These are phyloP conservation scores for Termitomyces sp. DNA, from an alignment of 1,284 basidiomycete genomes.

Conservation along the genomic window DNA sequence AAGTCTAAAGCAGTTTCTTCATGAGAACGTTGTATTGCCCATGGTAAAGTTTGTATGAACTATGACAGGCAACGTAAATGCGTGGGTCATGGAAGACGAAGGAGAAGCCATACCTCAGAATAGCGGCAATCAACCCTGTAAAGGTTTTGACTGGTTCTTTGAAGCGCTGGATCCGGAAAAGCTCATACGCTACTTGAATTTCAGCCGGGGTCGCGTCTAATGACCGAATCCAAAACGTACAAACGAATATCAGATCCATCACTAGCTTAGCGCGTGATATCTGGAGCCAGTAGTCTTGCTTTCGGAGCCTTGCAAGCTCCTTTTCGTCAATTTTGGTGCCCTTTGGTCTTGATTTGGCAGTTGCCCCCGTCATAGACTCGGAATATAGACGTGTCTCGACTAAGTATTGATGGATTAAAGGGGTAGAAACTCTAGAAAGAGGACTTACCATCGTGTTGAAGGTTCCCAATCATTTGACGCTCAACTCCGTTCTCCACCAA, in stretches of 20 bases:
- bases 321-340: conserved; percentile 60
- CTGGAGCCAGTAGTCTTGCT: conserved; percentile 72
- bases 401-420: conserved; percentile 25
- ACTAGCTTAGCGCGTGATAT: conserved; percentile 62
- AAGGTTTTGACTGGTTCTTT: conserved; percentile 60
- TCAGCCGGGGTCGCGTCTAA: conserved; percentile 9
- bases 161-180: conserved; percentile 51
- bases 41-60: conserved; percentile 67
- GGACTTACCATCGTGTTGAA: conserved; percentile 50
- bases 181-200: conserved; percentile 32
- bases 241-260: conserved; percentile 81
- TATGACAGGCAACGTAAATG: conserved; percentile 24
- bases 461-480: conserved; percentile 56
- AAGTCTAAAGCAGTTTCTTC: conserved; percentile 34
- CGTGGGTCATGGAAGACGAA: conserved; percentile 1
- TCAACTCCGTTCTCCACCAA: conserved; percentile 79
- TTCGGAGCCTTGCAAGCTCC: conserved; percentile 61
- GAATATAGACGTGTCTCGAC: conserved; percentile 68
- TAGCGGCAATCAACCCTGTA: conserved; percentile 60
- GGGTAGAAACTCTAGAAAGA: conserved; percentile 10
- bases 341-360: conserved; percentile 61
- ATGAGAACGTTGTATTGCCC: conserved; percentile 56
- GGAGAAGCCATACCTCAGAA: conserved; percentile 53
- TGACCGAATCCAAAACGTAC: conserved; percentile 44
- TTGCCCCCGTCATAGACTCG: conserved; percentile 69